These are phyloP conservation scores for Ophiostoma ulmi DNA, from an alignment of 2,329 filamentous ascomycete species.

Conservation along the genomic window DNA sequence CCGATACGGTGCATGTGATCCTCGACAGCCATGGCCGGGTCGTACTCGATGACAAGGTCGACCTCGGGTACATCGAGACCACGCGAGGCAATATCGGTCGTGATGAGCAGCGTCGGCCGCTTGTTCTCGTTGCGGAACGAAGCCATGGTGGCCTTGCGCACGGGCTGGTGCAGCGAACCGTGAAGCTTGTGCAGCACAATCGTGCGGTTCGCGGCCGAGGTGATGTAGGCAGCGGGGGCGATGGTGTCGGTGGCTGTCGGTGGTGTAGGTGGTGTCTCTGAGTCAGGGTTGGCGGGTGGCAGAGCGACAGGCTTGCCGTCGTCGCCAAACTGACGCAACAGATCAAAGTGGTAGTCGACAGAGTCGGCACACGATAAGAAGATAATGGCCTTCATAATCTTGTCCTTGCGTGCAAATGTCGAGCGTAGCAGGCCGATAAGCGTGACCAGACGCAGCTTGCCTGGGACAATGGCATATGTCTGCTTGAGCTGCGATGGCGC, in stretches of 20 bases:
- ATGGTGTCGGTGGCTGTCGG: slow-evolving; percentile 50
- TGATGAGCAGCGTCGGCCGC: slow-evolving; percentile 76
- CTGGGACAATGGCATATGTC: slow-evolving; percentile 77
- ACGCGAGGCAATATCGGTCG: slow-evolving; percentile 91
- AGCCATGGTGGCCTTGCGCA: slow-evolving; percentile 78
- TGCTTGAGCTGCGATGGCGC: slow-evolving; percentile 93
- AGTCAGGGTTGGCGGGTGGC: slow-evolving; percentile 26
- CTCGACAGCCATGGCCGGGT: slow-evolving; percentile 86
- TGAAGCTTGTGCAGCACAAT: slow-evolving; percentile 84
- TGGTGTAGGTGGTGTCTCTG: slow-evolving; percentile 22
- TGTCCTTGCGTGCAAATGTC: slow-evolving; percentile 80
- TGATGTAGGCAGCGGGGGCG: slow-evolving; percentile 65
- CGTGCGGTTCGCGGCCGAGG: slow-evolving; percentile 64
- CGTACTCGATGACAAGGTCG: slow-evolving; percentile 92
- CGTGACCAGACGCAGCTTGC: slow-evolving; percentile 86
- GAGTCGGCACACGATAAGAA: slow-evolving; percentile 97
- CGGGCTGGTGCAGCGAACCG: slow-evolving; percentile 80
- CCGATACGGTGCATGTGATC: slow-evolving; percentile 95
- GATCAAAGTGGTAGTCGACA: slow-evolving; percentile 91
- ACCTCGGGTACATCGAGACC: slow-evolving; percentile 94
- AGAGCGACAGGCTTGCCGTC: slow-evolving; percentile 15
- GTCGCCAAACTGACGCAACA: slow-evolving; percentile 52
- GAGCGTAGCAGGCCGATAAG: slow-evolving; percentile 79
- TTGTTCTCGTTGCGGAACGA: slow-evolving; percentile 65
- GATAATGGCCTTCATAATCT: slow-evolving; percentile 93